Evolutionary conservation across 2,329 filamentous ascomycete species (phyloP), one percentile per base, ranked within the genome.

Genomic region (Didymella pomorum): DNA sequence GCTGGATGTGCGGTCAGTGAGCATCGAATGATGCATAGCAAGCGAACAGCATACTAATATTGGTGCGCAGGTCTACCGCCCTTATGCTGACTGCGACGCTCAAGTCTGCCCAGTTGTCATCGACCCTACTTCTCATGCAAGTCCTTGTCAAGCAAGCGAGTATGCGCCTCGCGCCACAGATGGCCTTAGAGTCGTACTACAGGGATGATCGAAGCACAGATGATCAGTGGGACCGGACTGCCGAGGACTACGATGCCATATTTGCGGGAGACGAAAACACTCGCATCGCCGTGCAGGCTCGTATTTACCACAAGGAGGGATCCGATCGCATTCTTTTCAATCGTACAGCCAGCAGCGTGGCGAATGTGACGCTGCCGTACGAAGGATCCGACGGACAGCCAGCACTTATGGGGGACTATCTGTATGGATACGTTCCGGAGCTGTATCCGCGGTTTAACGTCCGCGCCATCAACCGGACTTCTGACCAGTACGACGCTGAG

Each of bases 361-460:
- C 74, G 10, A 64, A 63, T 3, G 83, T 93, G 45, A 62, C 76
- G 26, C 79, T 96, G 31, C 92, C 92, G 9, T 88, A 87, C 64
- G 70, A 66, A 1, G 79, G 81, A 43, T 69, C 84, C 0, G 82
- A 90, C 66, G 90, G 89, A 21, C 78, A 81, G 2, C 69, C 77
- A 0, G 82, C 89, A 20, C 80, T 81, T 42, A 81, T 96, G 16
- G 87, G 89, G 45, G 85, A 91, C 62, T 35, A 59, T 0, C 79
- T 79, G 3, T 77, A 82, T 20, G 91, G 91, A 33, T 96, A 89
- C 65, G 91, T 92, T 10, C 81, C 87, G 0, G 75, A 78, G 2
- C 82, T 96, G 2, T 96, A 92, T 71, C 92, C 93, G 1, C 93
- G 93, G 66, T 83, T 96, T 56, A 91, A 88, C 0, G 92, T 91